Evolutionary conservation across 352 stramenopile genomes (phyloP).

Genomic region (Globisporangium rhizosaccharum): DNA sequence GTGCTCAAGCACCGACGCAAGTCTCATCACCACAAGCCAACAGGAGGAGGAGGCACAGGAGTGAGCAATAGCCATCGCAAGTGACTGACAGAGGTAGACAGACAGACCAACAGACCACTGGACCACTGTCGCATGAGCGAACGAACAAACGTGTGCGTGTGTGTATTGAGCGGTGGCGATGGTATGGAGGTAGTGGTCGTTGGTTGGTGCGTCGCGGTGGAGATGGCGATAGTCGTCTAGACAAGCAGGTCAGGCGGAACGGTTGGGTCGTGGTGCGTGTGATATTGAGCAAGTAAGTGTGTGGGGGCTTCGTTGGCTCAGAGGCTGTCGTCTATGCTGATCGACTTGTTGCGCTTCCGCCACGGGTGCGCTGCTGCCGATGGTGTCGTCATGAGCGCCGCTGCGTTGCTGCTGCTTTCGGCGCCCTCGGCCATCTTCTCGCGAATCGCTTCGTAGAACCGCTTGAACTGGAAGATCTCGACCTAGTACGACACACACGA

Average conservation of each 20-base stretch:
- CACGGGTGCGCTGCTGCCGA: constrained; percentile 14
- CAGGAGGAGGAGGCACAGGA: constrained; percentile 10
- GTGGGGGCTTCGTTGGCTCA: background rate
- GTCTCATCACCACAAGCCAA: constrained; percentile 9
- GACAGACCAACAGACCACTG: no score
- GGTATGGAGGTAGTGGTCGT: no score
- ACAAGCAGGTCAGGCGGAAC: background rate
- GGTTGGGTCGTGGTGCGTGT: background rate
- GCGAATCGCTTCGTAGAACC: constrained; percentile 81
- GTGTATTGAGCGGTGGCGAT: background rate
- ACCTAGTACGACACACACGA: constrained; percentile 28
- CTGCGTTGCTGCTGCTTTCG: constrained; percentile 13
- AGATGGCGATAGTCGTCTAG: background rate
- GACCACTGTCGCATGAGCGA: background rate
- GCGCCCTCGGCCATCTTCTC: constrained; percentile 51
- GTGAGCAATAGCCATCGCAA: background rate
- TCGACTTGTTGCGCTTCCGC: constrained; percentile 69
- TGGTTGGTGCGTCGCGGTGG: background rate
- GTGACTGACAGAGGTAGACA: no score
- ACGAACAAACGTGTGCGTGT: background rate
- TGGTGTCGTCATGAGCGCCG: background rate
- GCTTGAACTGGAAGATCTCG: constrained; percentile 87
- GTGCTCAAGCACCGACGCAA: constrained; percentile 67
- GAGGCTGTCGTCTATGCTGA: constrained; percentile 20
- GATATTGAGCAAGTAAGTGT: background rate